Conservation (phyloP, 306 rosid genomes). For the Canavalia gladiata region DNA sequence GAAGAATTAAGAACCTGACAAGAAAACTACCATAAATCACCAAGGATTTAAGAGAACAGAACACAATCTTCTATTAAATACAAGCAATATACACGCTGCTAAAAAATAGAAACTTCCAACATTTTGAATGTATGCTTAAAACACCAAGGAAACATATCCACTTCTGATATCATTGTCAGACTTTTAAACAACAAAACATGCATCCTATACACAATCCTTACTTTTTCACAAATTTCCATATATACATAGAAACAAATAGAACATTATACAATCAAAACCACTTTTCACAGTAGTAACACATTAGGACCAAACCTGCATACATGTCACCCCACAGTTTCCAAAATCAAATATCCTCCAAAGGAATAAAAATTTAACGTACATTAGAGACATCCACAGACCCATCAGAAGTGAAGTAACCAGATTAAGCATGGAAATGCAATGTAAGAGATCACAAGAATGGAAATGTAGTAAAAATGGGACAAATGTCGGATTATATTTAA, state of each 20-base stretch:
- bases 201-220: conserved; percentile 14
- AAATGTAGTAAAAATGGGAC: background rate
- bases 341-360: background rate
- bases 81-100: background rate
- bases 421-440: background rate
- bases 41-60: conserved; percentile 7
- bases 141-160: conserved; percentile 12
- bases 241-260: conserved; percentile 2
- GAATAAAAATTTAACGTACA: background rate
- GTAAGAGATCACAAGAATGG: background rate
- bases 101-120: background rate
- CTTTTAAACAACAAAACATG: background rate
- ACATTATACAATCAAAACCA: conserved; percentile 3
- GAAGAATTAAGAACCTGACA: conserved; percentile 74
- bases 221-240: conserved; percentile 1
- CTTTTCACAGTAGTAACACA: conserved; percentile 1
- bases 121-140: background rate
- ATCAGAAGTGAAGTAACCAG: background rate
- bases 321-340: background rate
- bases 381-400: conserved; percentile 1
- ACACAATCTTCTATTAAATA: background rate
- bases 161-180: conserved; percentile 9
- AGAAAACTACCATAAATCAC: conserved; percentile 21
- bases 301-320: conserved; percentile 10
- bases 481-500: background rate